Base-by-base conservation (phyloP, 768 basidiomycete species). In the Omphalotus guepiniiformis region DNA sequence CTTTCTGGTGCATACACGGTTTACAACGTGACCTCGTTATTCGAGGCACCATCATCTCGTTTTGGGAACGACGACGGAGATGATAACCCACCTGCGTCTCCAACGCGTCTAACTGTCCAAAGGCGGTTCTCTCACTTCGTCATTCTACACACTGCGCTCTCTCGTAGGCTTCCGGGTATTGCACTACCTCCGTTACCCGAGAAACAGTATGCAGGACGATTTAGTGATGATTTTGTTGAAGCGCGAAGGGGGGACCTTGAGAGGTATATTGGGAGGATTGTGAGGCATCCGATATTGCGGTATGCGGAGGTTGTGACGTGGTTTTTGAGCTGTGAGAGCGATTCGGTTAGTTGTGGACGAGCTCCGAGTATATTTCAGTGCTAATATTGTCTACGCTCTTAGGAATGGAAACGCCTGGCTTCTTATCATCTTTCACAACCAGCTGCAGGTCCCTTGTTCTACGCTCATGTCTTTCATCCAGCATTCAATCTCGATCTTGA, bases 101-200 rank as follows among this genome's bases (percentile, higher is more conserved):
- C 79, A 1, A 68, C 74, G 8, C 70, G 79, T 26, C 77, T 92
- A 50, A 90, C 85, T 0, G 90, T 93, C 29, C 73, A 85, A 29
- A 75, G 91, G 9, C 82, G 91, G 6, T 94, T 88, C 67, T 90
- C 89, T 3, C 86, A 93, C 49, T 94, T 94, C 55, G 80, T 84
- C 22, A 73, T 83, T 41, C 72, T 94, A 25, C 85, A 91, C 53
- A 81, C 84, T 2, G 80, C 83, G 7, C 66, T 94, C 39, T 71
- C 75, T 16, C 71, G 80, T 19, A 73, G 83, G 6, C 76, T 91
- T 3, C 87, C 88, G 5, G 86, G 86, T 0, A 79, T 93, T 23
- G 82, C 81, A 3, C 70, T 93, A 2, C 89, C 91, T 0, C 85
- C 88, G 0, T 72, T 93, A 6, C 91, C 91, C 0, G 88, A 90